Evolutionary conservation across 306 rosid genomes (phyloP), one percentile per base, ranked within the genome.

Genomic region (Lithocarpus polystachyus): DNA sequence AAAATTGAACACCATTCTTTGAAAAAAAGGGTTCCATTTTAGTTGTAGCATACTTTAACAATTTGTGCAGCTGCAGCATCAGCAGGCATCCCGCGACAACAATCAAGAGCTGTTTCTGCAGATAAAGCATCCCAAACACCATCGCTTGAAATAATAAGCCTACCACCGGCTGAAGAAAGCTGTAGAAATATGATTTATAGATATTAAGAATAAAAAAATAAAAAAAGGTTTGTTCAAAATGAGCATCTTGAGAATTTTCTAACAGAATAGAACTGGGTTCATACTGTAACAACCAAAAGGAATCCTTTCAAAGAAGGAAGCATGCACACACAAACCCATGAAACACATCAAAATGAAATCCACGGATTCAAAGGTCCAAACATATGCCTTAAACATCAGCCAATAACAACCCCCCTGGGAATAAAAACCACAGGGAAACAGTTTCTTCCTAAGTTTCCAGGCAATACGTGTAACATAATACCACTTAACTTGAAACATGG

Each of bases 121-220:
- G 90, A 69, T 82, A 96, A 76, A 76, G 96, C 84, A 87, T 96
- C 99, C 99, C 99, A 96, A 64, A 96, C 99, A 77, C 99, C 99
- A 74, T 96, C 99, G 65, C 99, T 96, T 70, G 98, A 93, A 74
- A 96, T 85, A 75, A 93, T 92, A 60, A 96, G 90, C 87, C 99
- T 90, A 81, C 99, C 99, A 70, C 99, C 99, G 61, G 91, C 85
- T 1, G 96, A 82, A 65, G 99, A 89, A 78, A 96, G 83, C 99
- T 96, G 94, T 76, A 86, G 60, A 77, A 55, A 83, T 68, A 79
- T 10, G 52, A 35, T 68, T 60, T 60, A 48, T 10, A 28, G 56
- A 80, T 23, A 55, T 53, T 5, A 71, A 54, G 23, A 40, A 51
- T 40, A 40, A 40, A 15, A 54, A 29, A 40, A 40, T 2, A 37